Conservation (phyloP, 148 eudicot genomes). For the Camellia granthamiana region DNA sequence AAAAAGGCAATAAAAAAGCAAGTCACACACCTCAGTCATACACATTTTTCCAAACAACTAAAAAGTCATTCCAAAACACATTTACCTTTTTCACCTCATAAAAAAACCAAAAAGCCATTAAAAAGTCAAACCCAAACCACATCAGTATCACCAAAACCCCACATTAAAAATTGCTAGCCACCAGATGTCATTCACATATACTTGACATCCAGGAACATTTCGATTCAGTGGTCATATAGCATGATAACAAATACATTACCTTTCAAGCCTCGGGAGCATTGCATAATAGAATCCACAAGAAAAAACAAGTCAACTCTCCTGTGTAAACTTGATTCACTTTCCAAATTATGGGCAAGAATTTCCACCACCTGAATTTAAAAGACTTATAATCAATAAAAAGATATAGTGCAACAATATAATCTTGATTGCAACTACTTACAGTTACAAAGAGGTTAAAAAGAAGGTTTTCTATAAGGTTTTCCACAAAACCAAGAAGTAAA, state of each 20-base stretch:
- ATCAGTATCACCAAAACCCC: not conserved
- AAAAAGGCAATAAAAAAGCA: no score
- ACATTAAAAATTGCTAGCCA: not conserved
- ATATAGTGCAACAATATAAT: not conserved
- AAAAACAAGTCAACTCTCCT: slow-evolving; percentile 89
- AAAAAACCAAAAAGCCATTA: no score
- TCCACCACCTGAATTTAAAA: slow-evolving; percentile 68
- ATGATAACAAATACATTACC: slow-evolving; percentile 38
- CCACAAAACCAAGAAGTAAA: not conserved
- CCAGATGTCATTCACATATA: not conserved
- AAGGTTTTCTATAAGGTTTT: no score
- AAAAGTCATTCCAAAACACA: no score
- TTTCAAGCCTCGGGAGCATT: slow-evolving; percentile 68
- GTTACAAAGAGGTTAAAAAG: not conserved
- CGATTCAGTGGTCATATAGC: not conserved
- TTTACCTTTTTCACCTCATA: no score
- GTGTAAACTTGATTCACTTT: slow-evolving; percentile 65
- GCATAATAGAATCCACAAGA: slow-evolving; percentile 93
- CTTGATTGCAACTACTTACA: not conserved
- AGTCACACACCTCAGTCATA: no score
- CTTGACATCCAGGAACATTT: slow-evolving; percentile 4
- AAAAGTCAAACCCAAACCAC: no score
- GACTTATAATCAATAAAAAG: slow-evolving; percentile 6
- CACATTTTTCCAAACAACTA: no score
- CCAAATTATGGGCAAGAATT: slow-evolving; percentile 66